Conservation (phyloP, 164 flowering plant genomes). For the Euptelea pleiosperma region DNA sequence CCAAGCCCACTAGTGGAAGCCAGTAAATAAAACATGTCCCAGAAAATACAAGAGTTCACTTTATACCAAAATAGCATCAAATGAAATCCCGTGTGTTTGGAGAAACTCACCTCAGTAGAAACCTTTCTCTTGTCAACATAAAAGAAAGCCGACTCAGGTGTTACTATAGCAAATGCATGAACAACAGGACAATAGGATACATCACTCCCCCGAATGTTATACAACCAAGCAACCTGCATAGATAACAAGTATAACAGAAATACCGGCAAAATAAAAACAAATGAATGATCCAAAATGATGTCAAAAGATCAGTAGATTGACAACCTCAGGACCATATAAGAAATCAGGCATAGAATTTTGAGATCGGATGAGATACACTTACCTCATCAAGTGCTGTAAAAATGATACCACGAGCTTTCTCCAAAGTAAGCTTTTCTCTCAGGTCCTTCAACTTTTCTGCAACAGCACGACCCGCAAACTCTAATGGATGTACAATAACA, state of each 20-base stretch:
- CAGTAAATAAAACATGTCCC: no score
- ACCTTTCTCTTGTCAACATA: constrained; percentile 81
- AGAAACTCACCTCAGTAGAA: constrained; percentile 66
- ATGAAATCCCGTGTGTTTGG: background rate
- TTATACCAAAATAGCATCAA: background rate
- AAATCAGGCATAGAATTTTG: constrained; percentile 1
- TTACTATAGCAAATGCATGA: constrained; percentile 90
- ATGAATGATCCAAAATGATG: constrained; percentile 1
- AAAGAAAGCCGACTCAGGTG: constrained; percentile 63
- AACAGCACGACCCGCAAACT: constrained; percentile 73
- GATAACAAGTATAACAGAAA: background rate
- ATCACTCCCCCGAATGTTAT: constrained; percentile 86
- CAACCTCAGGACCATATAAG: background rate
- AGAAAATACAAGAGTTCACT: no score
- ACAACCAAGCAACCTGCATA: constrained; percentile 95
- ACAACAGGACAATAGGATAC: constrained; percentile 89
- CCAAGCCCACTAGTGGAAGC: no score
- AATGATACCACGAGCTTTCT: constrained; percentile 65
- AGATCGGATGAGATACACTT: constrained; percentile 2
- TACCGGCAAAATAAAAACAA: constrained; percentile 1
- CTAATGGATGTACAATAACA: constrained; percentile 63
- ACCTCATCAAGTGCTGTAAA: constrained; percentile 88
- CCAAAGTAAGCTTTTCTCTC: constrained; percentile 57
- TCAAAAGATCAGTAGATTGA: no score
- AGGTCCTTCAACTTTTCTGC: constrained; percentile 72